Evolutionary conservation across 495 filamentous ascomycete genomes (phyloP), one percentile per base, ranked within the genome.

Genomic region (Penicillium flavigenum): DNA sequence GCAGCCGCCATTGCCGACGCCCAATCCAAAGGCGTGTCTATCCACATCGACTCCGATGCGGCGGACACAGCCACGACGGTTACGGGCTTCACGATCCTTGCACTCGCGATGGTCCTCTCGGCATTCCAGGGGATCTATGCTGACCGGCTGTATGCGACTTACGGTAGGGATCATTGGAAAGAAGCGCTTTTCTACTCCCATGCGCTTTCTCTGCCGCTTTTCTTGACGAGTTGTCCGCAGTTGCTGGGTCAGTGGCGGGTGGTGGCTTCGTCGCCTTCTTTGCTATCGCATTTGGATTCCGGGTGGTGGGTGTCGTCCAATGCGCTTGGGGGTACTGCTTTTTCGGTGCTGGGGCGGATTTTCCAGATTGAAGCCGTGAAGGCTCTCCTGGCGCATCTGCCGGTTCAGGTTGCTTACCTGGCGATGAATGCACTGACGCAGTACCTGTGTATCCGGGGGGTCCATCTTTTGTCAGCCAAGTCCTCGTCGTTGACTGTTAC

Each of bases 141-240:
- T 0, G 91, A 98, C 69, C 82, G 88, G 59, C 90, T 92, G 5
- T 99, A 97, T 72, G 82, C 83, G 57, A 81, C 75, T 20, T 89
- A 96, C 73, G 91, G 92, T 22, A 86, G 74, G 16, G 68, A 86
- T 36, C 88, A 96, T 74, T 98, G 94, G 91, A 89, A 88, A 61
- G 94, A 98, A 70, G 96, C 95, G 63, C 81, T 99, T 16, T 97
- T 99, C 72, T 99, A 98, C 72, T 89, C 86, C 19, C 91, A 96
- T 60, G 70, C 88, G 19, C 81, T 95, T 17, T 90, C 88, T 5
- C 67, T 96, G 36, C 90, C 90, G 1, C 67, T 87, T 29, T 86
- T 87, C 67, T 50, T 84, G 19, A 76, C 76, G 1, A 76, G 80
- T 22, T 73, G 65, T 6, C 54, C 72, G 14, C 71, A 77, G 27